Base-by-base conservation (phyloP, 495 filamentous ascomycete genomes). In the Aspergillus sclerotiicarbonarius region DNA sequence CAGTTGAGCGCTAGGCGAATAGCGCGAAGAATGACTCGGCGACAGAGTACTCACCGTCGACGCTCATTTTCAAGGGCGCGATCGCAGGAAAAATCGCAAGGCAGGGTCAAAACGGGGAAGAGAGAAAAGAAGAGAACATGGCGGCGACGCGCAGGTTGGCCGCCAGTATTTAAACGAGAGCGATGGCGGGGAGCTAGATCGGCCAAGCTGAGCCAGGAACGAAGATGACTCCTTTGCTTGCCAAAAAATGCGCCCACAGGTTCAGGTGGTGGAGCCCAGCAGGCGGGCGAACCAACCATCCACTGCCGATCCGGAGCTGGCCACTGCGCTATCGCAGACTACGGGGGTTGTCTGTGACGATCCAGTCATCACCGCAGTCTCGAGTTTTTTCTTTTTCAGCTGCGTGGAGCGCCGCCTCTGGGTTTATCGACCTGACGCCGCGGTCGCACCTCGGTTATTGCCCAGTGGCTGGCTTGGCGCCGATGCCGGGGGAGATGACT, bases 251-350 rank as follows among this genome's bases (percentile, higher is more conserved):
- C 12, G 21, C 31, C 31, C 0, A 29, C 9, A 29, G 25, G 47
- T 5, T 25, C 13, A 7, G 29, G 9, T 25, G 15, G 47, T 50
- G 47, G 47, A 50, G 47, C 15, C 47, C 25, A 32, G 18, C 47
- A 50, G 6, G 25, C 31, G 12, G 25, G n/a, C n/a, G 29, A 50
- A 32, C 47, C 47, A 50, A 50, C 47, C 47, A 50, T 50, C n/a
- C 25, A 6, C 5, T 32, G 47, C 16, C 29, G 47, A 50, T 50
- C 46, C 9, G 25, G 16, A 21, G 8, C 13, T 4, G 46, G 12
- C 8, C 5, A 30, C 20, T 15, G 10, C 46, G 46, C 46, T 49
- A 49, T 49, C 19, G 46, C 19, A 20, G 7, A n/a, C 46, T 49
- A 49, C 9, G 18, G 18, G 16, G 18, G 8, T 20, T 13, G 21